phyloP scores from a whole-genome alignment of 2,329 filamentous ascomycete genomes.

The Trichoderma pleuroti region DNA sequence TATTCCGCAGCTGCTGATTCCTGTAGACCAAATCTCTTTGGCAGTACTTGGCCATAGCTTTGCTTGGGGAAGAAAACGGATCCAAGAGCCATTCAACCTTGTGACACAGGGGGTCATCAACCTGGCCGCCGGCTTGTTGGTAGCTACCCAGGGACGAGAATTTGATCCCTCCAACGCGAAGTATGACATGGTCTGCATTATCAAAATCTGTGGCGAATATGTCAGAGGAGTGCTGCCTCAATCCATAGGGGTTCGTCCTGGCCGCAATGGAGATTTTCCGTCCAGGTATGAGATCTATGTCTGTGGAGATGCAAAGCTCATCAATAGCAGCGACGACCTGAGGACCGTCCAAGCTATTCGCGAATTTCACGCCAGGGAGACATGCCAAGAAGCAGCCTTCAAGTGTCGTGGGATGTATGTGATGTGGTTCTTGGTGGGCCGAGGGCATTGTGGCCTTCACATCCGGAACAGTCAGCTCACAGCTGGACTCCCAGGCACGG shows the following conservation, averaged over 20 bases:
- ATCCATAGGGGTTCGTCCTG: neutral
- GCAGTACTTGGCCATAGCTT: slow-evolving; percentile 7
- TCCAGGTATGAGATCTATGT: slow-evolving; percentile 13
- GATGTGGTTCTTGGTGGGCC: slow-evolving; percentile 17
- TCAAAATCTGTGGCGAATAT: neutral
- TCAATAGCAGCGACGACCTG: slow-evolving; percentile 15
- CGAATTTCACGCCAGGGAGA: slow-evolving; percentile 4
- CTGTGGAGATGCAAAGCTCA: slow-evolving; percentile 16
- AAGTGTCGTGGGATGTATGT: slow-evolving; percentile 20
- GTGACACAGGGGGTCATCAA: slow-evolving; percentile 5
- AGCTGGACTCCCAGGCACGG: slow-evolving; percentile 12
- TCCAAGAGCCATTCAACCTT: slow-evolving; percentile 15
- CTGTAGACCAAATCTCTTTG: neutral
- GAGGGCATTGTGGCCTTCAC: slow-evolving; percentile 19
- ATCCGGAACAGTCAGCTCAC: slow-evolving; percentile 17
- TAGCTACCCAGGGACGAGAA: slow-evolving; percentile 15
- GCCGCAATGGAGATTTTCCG: slow-evolving; percentile 8
- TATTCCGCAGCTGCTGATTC: neutral
- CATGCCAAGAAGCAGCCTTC: slow-evolving; percentile 18
- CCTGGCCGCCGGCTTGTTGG: neutral
- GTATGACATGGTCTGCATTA: neutral
- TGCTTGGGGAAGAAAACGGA: neutral
- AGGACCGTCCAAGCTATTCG: neutral
- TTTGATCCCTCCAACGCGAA: slow-evolving; percentile 13
- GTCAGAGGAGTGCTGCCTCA: slow-evolving; percentile 15